A percentile compares a stretch with the other conserved stretches of the same genome.
Conservation (phyloP, 768 basidiomycete genomes). For the Russula emetica region DNA sequence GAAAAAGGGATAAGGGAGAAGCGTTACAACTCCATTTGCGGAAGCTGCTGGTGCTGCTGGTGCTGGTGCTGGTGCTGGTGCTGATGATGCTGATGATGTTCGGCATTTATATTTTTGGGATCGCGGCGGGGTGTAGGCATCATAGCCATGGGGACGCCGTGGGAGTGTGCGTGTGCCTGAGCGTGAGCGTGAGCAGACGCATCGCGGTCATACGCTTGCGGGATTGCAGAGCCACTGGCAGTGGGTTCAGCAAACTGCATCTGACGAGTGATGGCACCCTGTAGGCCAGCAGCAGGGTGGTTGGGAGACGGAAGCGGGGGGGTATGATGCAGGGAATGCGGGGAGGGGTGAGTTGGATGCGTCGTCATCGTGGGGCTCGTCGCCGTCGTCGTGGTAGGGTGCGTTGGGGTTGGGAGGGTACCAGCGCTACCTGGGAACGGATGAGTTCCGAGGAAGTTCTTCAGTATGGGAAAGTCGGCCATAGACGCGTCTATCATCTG, state of each 20-base stretch:
- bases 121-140: neutral
- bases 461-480: slow-evolving; percentile 77
- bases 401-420: slow-evolving; percentile 28
- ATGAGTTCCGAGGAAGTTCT: slow-evolving; percentile 73
- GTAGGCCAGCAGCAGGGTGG: neutral
- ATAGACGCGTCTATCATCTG: slow-evolving; percentile 70
- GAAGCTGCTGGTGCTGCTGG: neutral
- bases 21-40: slow-evolving; percentile 11
- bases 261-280: neutral
- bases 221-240: neutral
- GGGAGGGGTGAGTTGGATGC: neutral
- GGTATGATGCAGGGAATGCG: neutral
- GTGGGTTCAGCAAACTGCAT: slow-evolving; percentile 10
- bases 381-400: neutral
- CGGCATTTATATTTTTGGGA: neutral
- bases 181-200: neutral
- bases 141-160: neutral
- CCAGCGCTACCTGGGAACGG: slow-evolving; percentile 43
- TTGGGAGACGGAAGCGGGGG: neutral
- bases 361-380: neutral
- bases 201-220: slow-evolving; percentile 12
- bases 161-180: neutral
- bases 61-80: neutral
- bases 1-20: neutral
- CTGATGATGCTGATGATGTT: neutral